Evolutionary conservation across 805 yeast species (phyloP).

Genomic region (Saccharomycopsis schoenii): DNA sequence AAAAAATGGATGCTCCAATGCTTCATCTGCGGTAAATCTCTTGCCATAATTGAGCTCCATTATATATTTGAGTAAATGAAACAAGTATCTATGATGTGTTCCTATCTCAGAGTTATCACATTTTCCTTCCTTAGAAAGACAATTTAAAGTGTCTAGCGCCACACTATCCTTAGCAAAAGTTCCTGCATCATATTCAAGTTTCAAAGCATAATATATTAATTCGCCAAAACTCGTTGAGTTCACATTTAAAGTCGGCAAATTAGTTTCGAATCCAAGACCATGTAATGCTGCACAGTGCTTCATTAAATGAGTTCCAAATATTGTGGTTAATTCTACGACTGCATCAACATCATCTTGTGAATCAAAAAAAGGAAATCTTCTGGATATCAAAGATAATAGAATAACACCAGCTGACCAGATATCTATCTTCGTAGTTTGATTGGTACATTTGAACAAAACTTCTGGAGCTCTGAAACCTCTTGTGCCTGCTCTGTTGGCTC

Average conservation of each 20-base stretch:
- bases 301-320: constrained; percentile 70
- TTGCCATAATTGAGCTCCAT: constrained; percentile 48
- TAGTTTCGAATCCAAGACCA: constrained; percentile 77
- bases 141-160: constrained; percentile 51
- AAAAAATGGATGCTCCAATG: constrained; percentile 52
- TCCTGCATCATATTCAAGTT: constrained; percentile 41
- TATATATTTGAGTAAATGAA: constrained; percentile 47
- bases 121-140: constrained; percentile 30
- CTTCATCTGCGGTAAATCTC: constrained; percentile 48
- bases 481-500: constrained; percentile 97
- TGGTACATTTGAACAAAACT: constrained; percentile 75
- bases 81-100: constrained; percentile 33
- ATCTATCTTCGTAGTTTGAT: constrained; percentile 75
- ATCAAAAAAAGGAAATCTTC: constrained; percentile 88
- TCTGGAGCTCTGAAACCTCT: constrained; percentile 94
- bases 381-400: constrained; percentile 60
- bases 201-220: constrained; percentile 35
- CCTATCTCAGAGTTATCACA: constrained; percentile 32
- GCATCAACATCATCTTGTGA: constrained; percentile 94
- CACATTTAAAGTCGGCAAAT: constrained; percentile 39
- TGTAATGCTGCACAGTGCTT: constrained; percentile 73
- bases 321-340: constrained; percentile 65
- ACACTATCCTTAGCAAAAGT: constrained; percentile 65
- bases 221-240: constrained; percentile 32
- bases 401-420: constrained; percentile 92